Evolutionary conservation across 345 rosid species (phyloP), one percentile per base, ranked within the genome.

Genomic region (Balakata baccata): DNA sequence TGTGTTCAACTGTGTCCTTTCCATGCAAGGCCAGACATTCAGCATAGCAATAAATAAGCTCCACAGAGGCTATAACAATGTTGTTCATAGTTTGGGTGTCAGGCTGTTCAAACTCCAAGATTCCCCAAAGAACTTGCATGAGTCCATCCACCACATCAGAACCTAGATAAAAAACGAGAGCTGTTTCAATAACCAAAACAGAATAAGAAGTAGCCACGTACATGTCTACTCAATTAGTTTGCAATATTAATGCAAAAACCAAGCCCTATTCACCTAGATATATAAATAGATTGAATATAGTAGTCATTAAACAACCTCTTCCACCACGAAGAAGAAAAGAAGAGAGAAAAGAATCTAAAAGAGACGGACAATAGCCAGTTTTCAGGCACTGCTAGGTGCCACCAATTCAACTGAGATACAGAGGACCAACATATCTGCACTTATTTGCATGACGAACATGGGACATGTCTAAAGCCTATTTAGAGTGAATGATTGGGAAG

Each of bases 101-200:
- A 53, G 94, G 99, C 72, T 88, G 92, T 79, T 89, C 99, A 12
- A 90, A 82, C 78, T 95, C 99, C 84, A 95, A 82, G 86, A 95
- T 91, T 82, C 94, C 98, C 99, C 99, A 95, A 54, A 95, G 81
- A 78, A 95, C 93, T 83, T 84, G 91, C 97, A 92, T 88, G 76
- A 95, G 88, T 66, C 94, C 91, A 86, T 95, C 97, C 74, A 95
- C 92, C 71, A 92, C 91, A 78, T 90, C 89, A 54, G 98, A 83
- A 74, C 99, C 99, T 95, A 82, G 74, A 68, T 8, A 12, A 77
- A 70, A 22, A 51, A 72, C 25, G 63, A 80, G 64, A 22, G 38
- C 17, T 25, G 45, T 74, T 43, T 64, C 58, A 75, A 75, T 62
- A 75, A 39, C 57, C 23, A 50, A 58, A 71, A 52, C 2, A 53